Evolutionary conservation across 2,329 filamentous ascomycete species (phyloP), one percentile per base, ranked within the genome.

Genomic region (Stagonosporopsis rhizophila): DNA sequence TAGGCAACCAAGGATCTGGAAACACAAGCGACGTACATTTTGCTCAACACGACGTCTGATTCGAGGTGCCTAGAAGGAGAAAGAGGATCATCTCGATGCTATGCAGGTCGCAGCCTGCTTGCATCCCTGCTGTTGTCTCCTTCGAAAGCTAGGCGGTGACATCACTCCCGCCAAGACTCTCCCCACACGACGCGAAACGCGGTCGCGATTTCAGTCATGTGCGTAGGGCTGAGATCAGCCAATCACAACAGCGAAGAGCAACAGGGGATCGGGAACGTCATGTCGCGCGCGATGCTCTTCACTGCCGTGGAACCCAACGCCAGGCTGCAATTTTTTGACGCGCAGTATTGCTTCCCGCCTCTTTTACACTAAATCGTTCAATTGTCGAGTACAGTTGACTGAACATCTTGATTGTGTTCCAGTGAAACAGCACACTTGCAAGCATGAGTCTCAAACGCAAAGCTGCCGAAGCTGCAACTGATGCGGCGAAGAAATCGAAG

Each of bases 361-460:
- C 19, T 38, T 19, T 12, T 4, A 7, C 23, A 47, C 25, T 25
- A 2, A 2, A 1, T 19, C 15, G 23, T 28, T 14, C 34, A 42
- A 38, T 47, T 39, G 15, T n/a, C n/a, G n/a, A n/a, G n/a, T n/a
- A n/a, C n/a, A n/a, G n/a, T n/a, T n/a, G n/a, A n/a, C n/a, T n/a
- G n/a, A n/a, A n/a, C n/a, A n/a, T n/a, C n/a, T n/a, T n/a, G n/a
- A n/a, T n/a, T n/a, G n/a, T n/a, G n/a, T n/a, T n/a, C n/a, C n/a
- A n/a, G n/a, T n/a, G n/a, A n/a, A n/a, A n/a, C 14, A 4, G 6
- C 9, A 38, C 17, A 20, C 4, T 38, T 12, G 35, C 19, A 20
- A 20, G 12, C 17, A 82, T 82, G 80, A 79, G 78, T 52, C 75
- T 83, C 63, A 83, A 83, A 68, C 79, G 81, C 56, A 82, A 82